Evolutionary conservation across 1,284 basidiomycete genomes (phyloP), one percentile per base, ranked within the genome.

Genomic region (Athelia sp.): DNA sequence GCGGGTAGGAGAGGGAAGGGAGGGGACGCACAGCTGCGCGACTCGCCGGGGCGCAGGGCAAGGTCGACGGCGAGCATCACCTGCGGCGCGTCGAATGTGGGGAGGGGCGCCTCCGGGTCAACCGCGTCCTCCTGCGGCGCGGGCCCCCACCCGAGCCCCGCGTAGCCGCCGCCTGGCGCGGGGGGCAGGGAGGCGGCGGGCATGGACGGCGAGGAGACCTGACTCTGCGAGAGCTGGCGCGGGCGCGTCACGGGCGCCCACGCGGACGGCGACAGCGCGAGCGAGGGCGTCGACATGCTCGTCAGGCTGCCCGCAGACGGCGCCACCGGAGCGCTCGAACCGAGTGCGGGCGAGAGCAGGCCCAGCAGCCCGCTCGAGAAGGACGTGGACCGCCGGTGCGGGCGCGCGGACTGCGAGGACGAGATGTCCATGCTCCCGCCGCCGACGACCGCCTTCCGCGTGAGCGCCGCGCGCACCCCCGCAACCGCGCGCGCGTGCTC

Each of bases 51-150:
- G 1, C 69, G 72, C 4, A 96, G 74, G 3, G 73, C 67, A 24
- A 94, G 62, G 64, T 96, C 93, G 0, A 95, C 88, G 0, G 83
- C 90, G 15, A 96, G 73, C 78, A 95, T 88, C 38, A 85, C 79
- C 1, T 90, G 90, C 52, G 86, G 90, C 1, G 87, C 80, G 51
- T 90, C 83, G 42, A 93, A 84, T 1, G 87, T 89, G 1, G 92
- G 91, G 8, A 95, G 69, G 1, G 82, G 82, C 3, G 72, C 68
- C 38, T 91, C 87, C 1, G 81, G 77, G 53, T 89, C 78, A 3
- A 79, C 60, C 9, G 75, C 73, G 24, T 75, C 76, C 1, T 71
- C 70, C 3, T n/a, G n/a, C n/a, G n/a, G n/a, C n/a, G n/a, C n/a
- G n/a, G n/a, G n/a, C n/a, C n/a, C n/a, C n/a, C n/a, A n/a, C n/a